phyloP scores from a whole-genome alignment of 2,329 filamentous ascomycete species.

The Fusarium ramigenum region DNA sequence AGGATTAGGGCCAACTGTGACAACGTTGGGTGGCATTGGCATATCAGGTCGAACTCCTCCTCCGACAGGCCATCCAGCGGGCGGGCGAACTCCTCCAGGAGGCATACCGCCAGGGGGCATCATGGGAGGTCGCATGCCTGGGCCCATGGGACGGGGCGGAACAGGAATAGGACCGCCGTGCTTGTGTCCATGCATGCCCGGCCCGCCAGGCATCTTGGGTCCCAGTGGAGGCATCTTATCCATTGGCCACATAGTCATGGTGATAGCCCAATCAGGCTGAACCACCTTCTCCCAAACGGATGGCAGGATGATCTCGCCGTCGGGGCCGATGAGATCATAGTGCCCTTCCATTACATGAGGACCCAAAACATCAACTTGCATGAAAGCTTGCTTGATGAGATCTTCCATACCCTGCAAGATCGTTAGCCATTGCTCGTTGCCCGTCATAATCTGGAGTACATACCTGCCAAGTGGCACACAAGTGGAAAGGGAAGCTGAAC shows the following conservation, averaged over 20 bases:
- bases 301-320: conserved; percentile 84
- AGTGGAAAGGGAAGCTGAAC: conserved; percentile 88
- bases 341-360: conserved; percentile 80
- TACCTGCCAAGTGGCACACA: conserved; percentile 87
- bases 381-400: conserved; percentile 84
- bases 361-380: conserved; percentile 79
- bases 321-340: conserved; percentile 81
- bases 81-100: conserved; percentile 31
- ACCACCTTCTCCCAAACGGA: conserved; percentile 82
- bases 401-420: conserved; percentile 79
- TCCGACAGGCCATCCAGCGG: conserved; percentile 30
- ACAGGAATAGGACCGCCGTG: conserved; percentile 25
- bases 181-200: conserved; percentile 15
- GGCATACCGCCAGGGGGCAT: conserved; percentile 1
- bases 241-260: conserved; percentile 69
- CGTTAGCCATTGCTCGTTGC: conserved; percentile 34
- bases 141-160: neutral
- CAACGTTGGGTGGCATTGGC: conserved; percentile 33
- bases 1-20: conserved; percentile 32
- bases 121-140: conserved; percentile 27
- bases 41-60: conserved; percentile 3
- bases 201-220: conserved; percentile 34
- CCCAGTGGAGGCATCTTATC: conserved; percentile 51
- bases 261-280: conserved; percentile 71
- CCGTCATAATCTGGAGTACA: conserved; percentile 45